phyloP scores from a whole-genome alignment of 2,329 filamentous ascomycete genomes.

The Metarhizium rileyi region DNA sequence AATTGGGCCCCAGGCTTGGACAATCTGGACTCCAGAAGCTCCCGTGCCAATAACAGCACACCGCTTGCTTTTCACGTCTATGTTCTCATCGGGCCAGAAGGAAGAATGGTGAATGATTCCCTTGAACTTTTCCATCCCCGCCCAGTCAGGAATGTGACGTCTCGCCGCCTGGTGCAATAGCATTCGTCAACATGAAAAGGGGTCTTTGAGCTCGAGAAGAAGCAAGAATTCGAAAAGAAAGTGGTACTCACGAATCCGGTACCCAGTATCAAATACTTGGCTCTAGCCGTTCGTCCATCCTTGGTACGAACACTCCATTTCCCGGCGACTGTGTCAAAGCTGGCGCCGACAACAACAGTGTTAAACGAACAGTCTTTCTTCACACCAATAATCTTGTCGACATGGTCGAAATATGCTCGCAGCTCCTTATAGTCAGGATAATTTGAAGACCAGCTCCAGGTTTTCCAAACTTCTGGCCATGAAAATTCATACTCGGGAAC shows the following conservation, averaged over 20 bases:
- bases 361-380: constrained; percentile 49
- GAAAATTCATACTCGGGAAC: constrained; percentile 44
- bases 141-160: constrained; percentile 51
- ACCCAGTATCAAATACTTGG: constrained; percentile 42
- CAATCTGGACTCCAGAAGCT: constrained; percentile 53
- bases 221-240: background rate
- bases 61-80: constrained; percentile 48
- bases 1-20: constrained; percentile 47
- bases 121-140: constrained; percentile 49
- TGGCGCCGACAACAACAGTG: constrained; percentile 41
- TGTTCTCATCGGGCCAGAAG: constrained; percentile 47
- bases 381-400: constrained; percentile 43
- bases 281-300: constrained; percentile 39
- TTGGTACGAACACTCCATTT: constrained; percentile 40
- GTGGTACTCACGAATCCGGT: constrained; percentile 36
- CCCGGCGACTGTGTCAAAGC: constrained; percentile 36
- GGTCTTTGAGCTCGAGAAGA: background rate
- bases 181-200: background rate
- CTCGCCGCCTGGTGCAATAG: constrained; percentile 36
- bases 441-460: constrained; percentile 46
- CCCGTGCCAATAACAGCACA: constrained; percentile 56
- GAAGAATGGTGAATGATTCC: constrained; percentile 50
- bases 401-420: constrained; percentile 47
- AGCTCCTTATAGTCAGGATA: constrained; percentile 44
- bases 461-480: constrained; percentile 40